Evolutionary conservation across 2,329 filamentous ascomycete species (phyloP), one percentile per base, ranked within the genome.

Genomic region (Stachybotrys elegans): DNA sequence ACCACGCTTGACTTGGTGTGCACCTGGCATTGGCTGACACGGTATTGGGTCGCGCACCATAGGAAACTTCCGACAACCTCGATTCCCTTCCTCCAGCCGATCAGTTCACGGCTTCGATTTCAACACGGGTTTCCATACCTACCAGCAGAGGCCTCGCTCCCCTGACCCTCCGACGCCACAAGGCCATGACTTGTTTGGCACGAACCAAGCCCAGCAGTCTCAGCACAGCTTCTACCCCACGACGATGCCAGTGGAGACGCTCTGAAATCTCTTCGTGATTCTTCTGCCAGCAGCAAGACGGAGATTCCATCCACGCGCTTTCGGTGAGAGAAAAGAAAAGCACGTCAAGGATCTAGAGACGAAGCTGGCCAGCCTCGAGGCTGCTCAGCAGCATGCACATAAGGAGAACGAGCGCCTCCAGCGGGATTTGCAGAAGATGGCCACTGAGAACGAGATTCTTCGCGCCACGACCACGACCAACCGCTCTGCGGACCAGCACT

Each of bases 291-390:
- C n/a, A n/a, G n/a, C n/a, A n/a, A n/a, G 47, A 58, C 51, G 43
- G 21, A 14, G 12, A 8, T 22, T 16, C 32, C 13, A 19, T 17
- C 27, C 22, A 75, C 85, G 92, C 56, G 92, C 93, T 23, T 97
- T 97, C 65, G 88, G 92, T 48, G 92, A 97, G 67, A 85, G 92
- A 54, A 97, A 97, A 66, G 92, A 97, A 64, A 85, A 84, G 46
- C 91, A 95, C 59, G 90, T 97, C 50, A 91, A 91, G 63, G 90
- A 97, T 48, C 83, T 97, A 20, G 91, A 97, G 67, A 79, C 82
- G 45, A 93, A 95, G 62, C 81, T 97, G 22, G 84, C 80, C 40
- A 76, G 73, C 40, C 80, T 96, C 23, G 86, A 95, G 60, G 81
- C 83, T 47, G 81, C 83, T 40, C 86, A 88, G 42, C 78, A 83